phyloP scores from a whole-genome alignment of 78 protist species.

The Dictyostelium citrinum region DNA sequence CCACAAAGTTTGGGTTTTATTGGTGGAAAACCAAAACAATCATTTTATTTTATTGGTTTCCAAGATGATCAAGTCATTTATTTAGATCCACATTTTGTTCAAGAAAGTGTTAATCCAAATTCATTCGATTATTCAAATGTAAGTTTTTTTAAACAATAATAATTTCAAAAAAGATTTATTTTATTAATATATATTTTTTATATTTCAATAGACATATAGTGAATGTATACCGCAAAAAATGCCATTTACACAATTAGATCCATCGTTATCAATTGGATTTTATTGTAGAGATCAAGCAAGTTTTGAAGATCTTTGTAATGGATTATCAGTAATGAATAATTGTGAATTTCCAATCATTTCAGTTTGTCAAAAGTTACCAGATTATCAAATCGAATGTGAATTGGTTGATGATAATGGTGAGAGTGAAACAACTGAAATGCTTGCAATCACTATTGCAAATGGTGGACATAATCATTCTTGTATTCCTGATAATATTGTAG shows the following conservation, averaged over 20 bases:
- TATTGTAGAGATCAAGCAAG: constrained; percentile 76
- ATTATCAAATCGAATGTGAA: constrained; percentile 42
- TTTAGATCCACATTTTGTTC: constrained; percentile 88
- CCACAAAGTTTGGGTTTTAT: constrained; percentile 84
- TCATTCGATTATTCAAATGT: constrained; percentile 19
- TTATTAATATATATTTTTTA: neutral
- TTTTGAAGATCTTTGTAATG: constrained; percentile 59
- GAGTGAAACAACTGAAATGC: neutral
- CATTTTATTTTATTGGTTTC: constrained; percentile 85
- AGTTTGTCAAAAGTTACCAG: constrained; percentile 23
- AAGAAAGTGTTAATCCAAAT: constrained; percentile 54
- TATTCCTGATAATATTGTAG: neutral
- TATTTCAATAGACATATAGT: constrained; percentile 70
- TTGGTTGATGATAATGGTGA: neutral
- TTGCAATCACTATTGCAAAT: neutral
- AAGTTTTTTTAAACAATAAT: neutral
- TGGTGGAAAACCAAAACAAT: constrained; percentile 87
- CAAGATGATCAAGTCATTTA: constrained; percentile 86
- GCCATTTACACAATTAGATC: constrained; percentile 79
- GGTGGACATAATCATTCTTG: neutral
- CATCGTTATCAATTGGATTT: constrained; percentile 85
- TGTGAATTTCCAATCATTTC: constrained; percentile 41
- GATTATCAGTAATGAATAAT: neutral
- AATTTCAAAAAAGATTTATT: neutral
- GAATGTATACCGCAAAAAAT: constrained; percentile 83